A percentile compares a stretch with the other conserved stretches of the same genome.
phyloP scores from a whole-genome alignment of 139 green algal species.

The Chlamydomonas asymmetrica region DNA sequence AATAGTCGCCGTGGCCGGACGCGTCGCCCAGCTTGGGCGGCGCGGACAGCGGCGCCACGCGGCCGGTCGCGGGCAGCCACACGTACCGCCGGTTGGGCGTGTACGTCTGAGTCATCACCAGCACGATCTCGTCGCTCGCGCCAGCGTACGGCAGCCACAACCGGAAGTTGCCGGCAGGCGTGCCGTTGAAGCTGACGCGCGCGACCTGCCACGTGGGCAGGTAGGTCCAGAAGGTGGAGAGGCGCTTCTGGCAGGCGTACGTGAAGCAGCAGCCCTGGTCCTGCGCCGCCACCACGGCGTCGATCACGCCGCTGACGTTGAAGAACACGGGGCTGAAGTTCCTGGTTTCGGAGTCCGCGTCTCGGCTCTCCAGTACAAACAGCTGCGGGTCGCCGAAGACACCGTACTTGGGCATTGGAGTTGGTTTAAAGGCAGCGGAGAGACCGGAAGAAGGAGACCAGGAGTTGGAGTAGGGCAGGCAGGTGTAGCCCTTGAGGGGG shows the following conservation, averaged over 20 bases:
- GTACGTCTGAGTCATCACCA: neutral
- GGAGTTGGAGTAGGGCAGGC: neutral
- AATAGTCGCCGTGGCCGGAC: slow-evolving; percentile 32
- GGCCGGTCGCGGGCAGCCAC: neutral
- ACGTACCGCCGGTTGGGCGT: neutral
- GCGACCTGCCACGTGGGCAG: slow-evolving; percentile 19
- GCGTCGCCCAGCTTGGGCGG: slow-evolving; percentile 19
- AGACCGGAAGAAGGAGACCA: neutral
- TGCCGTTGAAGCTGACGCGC: slow-evolving; percentile 38
- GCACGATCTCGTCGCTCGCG: neutral
- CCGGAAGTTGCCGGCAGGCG: neutral
- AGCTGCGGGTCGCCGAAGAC: slow-evolving; percentile 47
- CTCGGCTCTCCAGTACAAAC: slow-evolving; percentile 48
- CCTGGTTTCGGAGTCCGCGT: slow-evolving; percentile 47
- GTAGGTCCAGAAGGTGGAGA: slow-evolving; percentile 50
- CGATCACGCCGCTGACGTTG: slow-evolving; percentile 20
- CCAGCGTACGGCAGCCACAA: slow-evolving; percentile 6
- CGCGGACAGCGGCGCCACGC: no score
- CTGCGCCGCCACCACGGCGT: slow-evolving; percentile 28
- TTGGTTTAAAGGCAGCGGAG: neutral
- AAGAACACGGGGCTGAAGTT: slow-evolving; percentile 46
- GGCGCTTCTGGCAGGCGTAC: slow-evolving; percentile 43
- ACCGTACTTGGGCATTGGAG: slow-evolving; percentile 12
- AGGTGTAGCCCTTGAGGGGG: slow-evolving; percentile 20
- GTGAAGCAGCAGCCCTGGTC: slow-evolving; percentile 67